Percentiles rank a stretch among this genome's conserved stretches.
Evolutionary conservation across 2,329 filamentous ascomycete species (phyloP).

Genomic region (Pochonia chlamydosporia): DNA sequence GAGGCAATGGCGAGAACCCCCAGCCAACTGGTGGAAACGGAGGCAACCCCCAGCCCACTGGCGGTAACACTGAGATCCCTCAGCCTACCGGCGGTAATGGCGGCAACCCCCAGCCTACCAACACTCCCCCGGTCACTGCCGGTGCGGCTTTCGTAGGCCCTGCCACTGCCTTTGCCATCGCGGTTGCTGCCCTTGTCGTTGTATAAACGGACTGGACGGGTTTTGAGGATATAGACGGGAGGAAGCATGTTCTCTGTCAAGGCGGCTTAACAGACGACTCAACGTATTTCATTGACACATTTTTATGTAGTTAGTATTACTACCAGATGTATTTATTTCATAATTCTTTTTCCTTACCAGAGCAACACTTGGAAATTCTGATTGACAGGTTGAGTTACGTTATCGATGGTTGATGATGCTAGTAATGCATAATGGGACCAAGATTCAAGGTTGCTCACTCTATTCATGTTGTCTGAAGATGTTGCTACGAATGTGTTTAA

Average conservation of each 20-base stretch:
- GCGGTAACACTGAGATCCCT: not conserved
- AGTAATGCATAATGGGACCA: no score
- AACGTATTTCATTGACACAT: not conserved
- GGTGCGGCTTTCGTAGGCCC: constrained; percentile 3
- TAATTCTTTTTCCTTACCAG: not conserved
- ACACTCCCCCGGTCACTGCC: not conserved
- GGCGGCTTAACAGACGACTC: no score
- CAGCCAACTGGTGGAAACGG: not conserved
- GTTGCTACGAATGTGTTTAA: no score
- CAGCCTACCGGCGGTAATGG: not conserved
- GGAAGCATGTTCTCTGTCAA: not conserved
- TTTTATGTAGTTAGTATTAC: not conserved
- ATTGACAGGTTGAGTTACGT: no score
- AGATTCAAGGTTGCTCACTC: no score
- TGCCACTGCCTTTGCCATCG: constrained; percentile 2
- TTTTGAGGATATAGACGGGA: not conserved
- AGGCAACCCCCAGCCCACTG: not conserved
- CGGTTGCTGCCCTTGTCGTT: constrained; percentile 3
- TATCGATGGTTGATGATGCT: not conserved
- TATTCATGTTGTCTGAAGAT: no score
- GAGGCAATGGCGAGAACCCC: not conserved
- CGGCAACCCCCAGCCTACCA: not conserved
- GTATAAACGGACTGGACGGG: constrained; percentile 2
- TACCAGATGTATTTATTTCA: not conserved
- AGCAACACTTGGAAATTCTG: not conserved